Evolutionary conservation across 495 filamentous ascomycete species (phyloP), one percentile per base, ranked within the genome.

Genomic region (Parathielavia hyrcaniae): DNA sequence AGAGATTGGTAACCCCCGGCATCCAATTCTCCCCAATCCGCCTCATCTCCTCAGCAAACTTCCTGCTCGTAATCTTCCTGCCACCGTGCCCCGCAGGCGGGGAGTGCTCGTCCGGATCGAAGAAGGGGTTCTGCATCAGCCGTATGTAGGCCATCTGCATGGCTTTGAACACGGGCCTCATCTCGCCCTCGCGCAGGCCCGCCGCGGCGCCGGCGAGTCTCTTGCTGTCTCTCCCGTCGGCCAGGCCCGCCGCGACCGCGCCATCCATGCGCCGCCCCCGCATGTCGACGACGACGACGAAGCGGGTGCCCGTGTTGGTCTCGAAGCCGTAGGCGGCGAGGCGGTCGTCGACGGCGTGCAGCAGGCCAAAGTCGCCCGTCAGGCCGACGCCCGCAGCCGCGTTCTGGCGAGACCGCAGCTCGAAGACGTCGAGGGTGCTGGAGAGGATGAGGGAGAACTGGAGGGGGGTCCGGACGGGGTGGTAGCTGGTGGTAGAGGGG

Each of bases 71-170:
- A 56, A 98, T 96, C 62, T 71, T 77, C 71, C 83, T 82, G 30
- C 83, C 81, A 2, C 83, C 81, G 6, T 66, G 73, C 5, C 71
- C 73, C 6, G 66, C 64, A 4, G 72, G 70, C 19, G 85, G 84
- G 41, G 79, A 79, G 64, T 91, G 86, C 61, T 91, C 88, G 69
- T 96, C 92, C 34, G 91, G 92, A 40, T 86, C 83, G 68, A 91
- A 97, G 70, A 98, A 98, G 1, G 93, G 93, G 66, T 98, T 97
- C 71, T 96, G 89, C 46, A 97, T 73, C 51, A 98, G 76, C 58
- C 81, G 75, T 47, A 97, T 88, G 64, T 97, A 98, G 22, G 93
- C 91, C 23, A 82, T 87, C 73, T 97, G 93, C 64, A 97, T 77
- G 6, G 91, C 89, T 67, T 84, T 82, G 65, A 98, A 98, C 17